Evolutionary conservation across 768 basidiomycete genomes (phyloP).

Genomic region (Suillus hirtellus): DNA sequence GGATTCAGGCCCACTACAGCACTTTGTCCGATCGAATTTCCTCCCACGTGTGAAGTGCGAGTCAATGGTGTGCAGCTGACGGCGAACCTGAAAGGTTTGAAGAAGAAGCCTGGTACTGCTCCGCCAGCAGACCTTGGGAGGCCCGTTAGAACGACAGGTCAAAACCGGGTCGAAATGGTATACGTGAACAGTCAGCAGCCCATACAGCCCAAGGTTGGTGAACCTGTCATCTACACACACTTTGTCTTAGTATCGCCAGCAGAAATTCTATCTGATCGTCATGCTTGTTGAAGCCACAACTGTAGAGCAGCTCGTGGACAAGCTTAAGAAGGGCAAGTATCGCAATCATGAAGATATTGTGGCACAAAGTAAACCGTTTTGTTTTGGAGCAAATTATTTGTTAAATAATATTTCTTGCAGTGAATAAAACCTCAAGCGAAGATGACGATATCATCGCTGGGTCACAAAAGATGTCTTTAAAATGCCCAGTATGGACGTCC

Average conservation of each 20-base stretch:
- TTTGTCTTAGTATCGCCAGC: constrained; percentile 11
- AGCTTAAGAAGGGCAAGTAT: constrained; percentile 67
- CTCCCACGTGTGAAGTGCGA: constrained; percentile 87
- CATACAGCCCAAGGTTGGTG: constrained; percentile 63
- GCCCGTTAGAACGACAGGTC: constrained; percentile 38
- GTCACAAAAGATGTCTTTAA: constrained; percentile 85
- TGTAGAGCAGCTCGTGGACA: constrained; percentile 68
- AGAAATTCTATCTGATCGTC: constrained; percentile 88
- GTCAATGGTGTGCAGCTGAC: constrained; percentile 69
- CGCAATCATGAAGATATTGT: constrained; percentile 63
- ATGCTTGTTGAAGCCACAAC: constrained; percentile 81
- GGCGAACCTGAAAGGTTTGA: constrained; percentile 85
- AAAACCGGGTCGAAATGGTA: constrained; percentile 81
- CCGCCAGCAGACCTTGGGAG: constrained; percentile 77
- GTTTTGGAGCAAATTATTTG: background rate
- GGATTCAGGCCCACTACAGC: constrained; percentile 52
- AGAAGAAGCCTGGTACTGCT: constrained; percentile 93
- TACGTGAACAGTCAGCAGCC: constrained; percentile 89
- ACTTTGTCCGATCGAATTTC: constrained; percentile 86
- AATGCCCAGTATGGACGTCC: constrained; percentile 75
- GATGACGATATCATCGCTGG: constrained; percentile 95
- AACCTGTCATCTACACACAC: constrained; percentile 1
- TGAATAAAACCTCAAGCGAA: constrained; percentile 56
- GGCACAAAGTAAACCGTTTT: constrained; percentile 56
- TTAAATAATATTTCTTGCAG: constrained; percentile 35